Evolutionary conservation across 106 monocot species (phyloP).

Genomic region (Phalaenopsis aphrodite): DNA sequence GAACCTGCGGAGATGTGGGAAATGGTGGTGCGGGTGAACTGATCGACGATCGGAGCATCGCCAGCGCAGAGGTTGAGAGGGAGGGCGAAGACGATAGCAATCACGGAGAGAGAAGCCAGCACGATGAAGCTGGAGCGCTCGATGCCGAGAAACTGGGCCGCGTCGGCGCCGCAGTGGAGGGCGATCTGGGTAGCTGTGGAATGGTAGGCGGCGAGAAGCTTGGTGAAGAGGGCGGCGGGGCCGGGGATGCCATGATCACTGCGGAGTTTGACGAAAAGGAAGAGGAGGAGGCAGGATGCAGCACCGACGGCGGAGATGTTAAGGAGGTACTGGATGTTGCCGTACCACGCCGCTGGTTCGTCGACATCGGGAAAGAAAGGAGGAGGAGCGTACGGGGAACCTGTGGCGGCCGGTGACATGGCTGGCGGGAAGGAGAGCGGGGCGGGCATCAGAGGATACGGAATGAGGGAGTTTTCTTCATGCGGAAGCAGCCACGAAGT

Average conservation of each 20-base stretch:
- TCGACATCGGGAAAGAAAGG: conserved; percentile 21
- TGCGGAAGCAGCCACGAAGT: background rate
- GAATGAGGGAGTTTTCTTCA: background rate
- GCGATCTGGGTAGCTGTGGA: conserved; percentile 69
- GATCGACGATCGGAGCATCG: conserved; percentile 35
- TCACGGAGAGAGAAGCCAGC: conserved; percentile 40
- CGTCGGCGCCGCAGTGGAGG: conserved; percentile 96
- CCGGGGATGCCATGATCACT: conserved; percentile 82
- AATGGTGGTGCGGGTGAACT: conserved; percentile 79
- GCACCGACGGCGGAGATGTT: conserved; percentile 85
- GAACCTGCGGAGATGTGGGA: conserved; percentile 58
- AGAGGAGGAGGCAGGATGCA: conserved; percentile 74
- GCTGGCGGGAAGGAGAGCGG: background rate
- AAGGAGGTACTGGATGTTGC: conserved; percentile 91
- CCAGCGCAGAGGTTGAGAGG: conserved; percentile 67
- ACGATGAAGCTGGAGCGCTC: conserved; percentile 70
- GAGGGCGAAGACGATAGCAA: conserved; percentile 43
- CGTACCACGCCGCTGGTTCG: conserved; percentile 68
- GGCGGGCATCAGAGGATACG: background rate
- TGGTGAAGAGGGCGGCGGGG: conserved; percentile 71
- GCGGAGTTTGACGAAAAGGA: conserved; percentile 92
- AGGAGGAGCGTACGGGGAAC: conserved; percentile 12
- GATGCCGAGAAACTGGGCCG: conserved; percentile 84
- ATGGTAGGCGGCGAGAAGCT: conserved; percentile 89
- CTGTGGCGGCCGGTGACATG: conserved; percentile 6